Conservation (phyloP, 1,139 yeast genomes). For the Arxiozyma bovina region DNA sequence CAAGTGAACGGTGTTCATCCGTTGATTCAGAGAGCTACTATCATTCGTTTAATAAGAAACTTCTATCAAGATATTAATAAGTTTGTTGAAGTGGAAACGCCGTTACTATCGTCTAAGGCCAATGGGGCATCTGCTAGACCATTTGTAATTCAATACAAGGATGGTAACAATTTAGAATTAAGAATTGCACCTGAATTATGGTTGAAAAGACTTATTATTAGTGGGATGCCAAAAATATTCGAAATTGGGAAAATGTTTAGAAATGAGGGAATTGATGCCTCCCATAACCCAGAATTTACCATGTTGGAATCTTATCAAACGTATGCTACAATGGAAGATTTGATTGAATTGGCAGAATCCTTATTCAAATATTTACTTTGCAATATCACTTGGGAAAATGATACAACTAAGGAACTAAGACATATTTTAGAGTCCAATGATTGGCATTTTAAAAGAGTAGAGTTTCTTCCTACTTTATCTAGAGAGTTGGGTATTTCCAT, state of each 20-base stretch:
- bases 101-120: slow-evolving; percentile 58
- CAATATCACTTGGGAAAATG: slow-evolving; percentile 10
- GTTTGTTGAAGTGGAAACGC: slow-evolving; percentile 83
- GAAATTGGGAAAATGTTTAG: slow-evolving; percentile 83
- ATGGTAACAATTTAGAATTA: slow-evolving; percentile 41
- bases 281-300: slow-evolving; percentile 97
- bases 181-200: slow-evolving; percentile 94
- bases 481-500: slow-evolving; percentile 29
- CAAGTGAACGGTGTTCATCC: slow-evolving; percentile 47
- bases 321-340: slow-evolving; percentile 85
- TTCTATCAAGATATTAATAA: slow-evolving; percentile 43
- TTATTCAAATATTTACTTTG: slow-evolving; percentile 39
- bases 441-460: slow-evolving; percentile 36
- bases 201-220: slow-evolving; percentile 71
- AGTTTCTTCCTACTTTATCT: slow-evolving; percentile 53
- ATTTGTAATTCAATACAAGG: slow-evolving; percentile 48
- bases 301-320: slow-evolving; percentile 96
- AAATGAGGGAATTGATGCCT: slow-evolving; percentile 91
- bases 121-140: slow-evolving; percentile 92
- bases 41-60: slow-evolving; percentile 47
- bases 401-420: slow-evolving; percentile 37
- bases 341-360: slow-evolving; percentile 57
- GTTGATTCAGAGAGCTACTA: slow-evolving; percentile 45
- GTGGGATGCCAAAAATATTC: slow-evolving; percentile 78
- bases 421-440: slow-evolving; percentile 25